These are phyloP conservation scores for Bassia scoparia DNA, from an alignment of 148 eudicot genomes.

Conservation along the genomic window DNA sequence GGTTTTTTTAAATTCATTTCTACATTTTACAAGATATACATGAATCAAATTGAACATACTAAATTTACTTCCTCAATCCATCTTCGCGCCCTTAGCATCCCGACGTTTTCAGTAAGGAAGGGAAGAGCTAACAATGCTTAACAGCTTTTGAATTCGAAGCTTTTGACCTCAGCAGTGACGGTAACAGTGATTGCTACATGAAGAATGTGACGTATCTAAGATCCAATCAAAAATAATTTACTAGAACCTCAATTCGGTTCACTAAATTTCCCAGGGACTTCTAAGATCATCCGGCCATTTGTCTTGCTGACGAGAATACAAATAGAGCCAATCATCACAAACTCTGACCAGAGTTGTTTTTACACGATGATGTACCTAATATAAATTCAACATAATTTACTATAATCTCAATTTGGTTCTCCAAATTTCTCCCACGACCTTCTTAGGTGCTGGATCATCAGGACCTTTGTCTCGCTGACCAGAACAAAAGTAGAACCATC, in stretches of 20 bases:
- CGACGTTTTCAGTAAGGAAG: not conserved
- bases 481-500: conserved; percentile 88
- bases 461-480: conserved; percentile 96
- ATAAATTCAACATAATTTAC: not conserved
- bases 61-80: not conserved
- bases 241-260: conserved; percentile 71
- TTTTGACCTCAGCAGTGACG: conserved; percentile 2
- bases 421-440: conserved; percentile 94
- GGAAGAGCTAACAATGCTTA: not conserved
- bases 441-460: conserved; percentile 79
- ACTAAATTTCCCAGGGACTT: conserved; percentile 91
- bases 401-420: conserved; percentile 75
- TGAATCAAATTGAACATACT: conserved; percentile 8
- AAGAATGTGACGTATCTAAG: conserved; percentile 17
- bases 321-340: conserved; percentile 88
- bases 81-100: not conserved
- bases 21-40: conserved; percentile 21
- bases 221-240: not conserved
- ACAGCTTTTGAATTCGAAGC: not conserved
- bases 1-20: not conserved
- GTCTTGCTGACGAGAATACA: conserved; percentile 93
- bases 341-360: conserved; percentile 91
- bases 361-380: conserved; percentile 41
- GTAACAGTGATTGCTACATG: conserved; percentile 9
- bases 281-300: conserved; percentile 80